A percentile compares a stretch with the other conserved stretches of the same genome.
phyloP scores from a whole-genome alignment of 768 basidiomycete genomes.

The Sistotremastrum suecicum region DNA sequence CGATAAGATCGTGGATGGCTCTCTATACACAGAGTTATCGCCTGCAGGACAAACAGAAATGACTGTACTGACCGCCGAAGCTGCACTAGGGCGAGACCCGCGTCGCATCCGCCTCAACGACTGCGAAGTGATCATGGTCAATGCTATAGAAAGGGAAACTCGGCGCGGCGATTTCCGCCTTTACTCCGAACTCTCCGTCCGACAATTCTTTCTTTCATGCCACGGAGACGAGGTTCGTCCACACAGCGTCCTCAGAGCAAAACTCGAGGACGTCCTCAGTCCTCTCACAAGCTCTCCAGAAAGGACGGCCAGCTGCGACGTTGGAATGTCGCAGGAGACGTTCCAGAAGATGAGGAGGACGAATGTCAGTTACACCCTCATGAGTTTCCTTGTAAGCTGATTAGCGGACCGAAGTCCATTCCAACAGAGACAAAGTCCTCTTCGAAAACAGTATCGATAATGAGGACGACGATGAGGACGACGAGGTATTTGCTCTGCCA shows the following conservation, averaged over 20 bases:
- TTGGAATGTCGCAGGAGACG: constrained; percentile 56
- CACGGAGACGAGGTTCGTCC: not conserved
- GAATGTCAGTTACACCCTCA: constrained; percentile 37
- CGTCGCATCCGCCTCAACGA: not conserved
- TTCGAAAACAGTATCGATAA: constrained; percentile 44
- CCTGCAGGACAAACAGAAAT: not conserved
- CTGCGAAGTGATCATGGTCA: too few relatives aligned
- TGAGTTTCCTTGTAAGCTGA: constrained; percentile 1
- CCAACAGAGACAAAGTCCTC: constrained; percentile 60
- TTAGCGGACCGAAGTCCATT: constrained; percentile 39
- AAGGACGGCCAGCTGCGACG: constrained; percentile 40
- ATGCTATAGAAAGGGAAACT: not conserved
- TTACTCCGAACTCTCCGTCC: not conserved
- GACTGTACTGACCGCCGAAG: not conserved
- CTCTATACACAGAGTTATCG: constrained; percentile 29
- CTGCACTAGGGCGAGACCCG: not conserved
- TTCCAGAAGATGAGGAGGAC: constrained; percentile 68
- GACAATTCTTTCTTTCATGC: not conserved
- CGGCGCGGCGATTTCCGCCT: not conserved
- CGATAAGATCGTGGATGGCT: constrained; percentile 52
- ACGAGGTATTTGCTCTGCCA: constrained; percentile 69
- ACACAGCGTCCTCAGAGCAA: not conserved
- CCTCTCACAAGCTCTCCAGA: constrained; percentile 32
- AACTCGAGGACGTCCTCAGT: not conserved
- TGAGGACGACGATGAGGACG: constrained; percentile 46